A percentile compares a stretch with the other conserved stretches of the same genome.
These are phyloP conservation scores for Colletotrichum sp. DNA, from an alignment of 2,329 filamentous ascomycete species.

Conservation along the genomic window DNA sequence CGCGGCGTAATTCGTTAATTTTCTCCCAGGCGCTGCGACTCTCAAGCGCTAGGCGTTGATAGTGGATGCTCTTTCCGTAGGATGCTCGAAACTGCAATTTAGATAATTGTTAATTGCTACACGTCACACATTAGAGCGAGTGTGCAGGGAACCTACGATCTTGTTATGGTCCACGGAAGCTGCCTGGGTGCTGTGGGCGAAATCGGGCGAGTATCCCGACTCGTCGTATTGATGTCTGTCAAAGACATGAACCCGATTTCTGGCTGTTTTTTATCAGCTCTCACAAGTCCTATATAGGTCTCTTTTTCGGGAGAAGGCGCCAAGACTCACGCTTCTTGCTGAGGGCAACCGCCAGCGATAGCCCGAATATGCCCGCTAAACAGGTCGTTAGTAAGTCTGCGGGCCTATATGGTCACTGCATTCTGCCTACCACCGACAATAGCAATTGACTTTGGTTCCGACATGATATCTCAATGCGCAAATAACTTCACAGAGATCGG, in stretches of 20 bases:
- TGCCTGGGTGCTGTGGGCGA: slow-evolving; percentile 19
- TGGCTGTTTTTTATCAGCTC: background rate
- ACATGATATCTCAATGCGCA: background rate
- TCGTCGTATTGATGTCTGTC: slow-evolving; percentile 25
- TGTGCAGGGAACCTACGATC: slow-evolving; percentile 17
- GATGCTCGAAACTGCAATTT: slow-evolving; percentile 26
- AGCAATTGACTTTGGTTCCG: background rate
- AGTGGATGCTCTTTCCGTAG: slow-evolving; percentile 27
- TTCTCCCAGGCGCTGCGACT: slow-evolving; percentile 26
- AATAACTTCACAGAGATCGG: background rate
- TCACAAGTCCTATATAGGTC: background rate
- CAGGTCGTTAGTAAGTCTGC: background rate
- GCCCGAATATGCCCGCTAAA: slow-evolving; percentile 28
- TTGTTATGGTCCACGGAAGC: slow-evolving; percentile 31
- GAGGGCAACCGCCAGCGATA: slow-evolving; percentile 27
- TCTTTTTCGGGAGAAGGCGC: background rate
- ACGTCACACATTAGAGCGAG: background rate
- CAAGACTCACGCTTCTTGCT: slow-evolving; percentile 22
- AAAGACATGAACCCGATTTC: slow-evolving; percentile 24
- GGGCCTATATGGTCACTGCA: background rate
- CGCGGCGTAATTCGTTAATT: slow-evolving; percentile 12
- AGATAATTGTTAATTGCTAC: background rate
- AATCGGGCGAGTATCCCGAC: slow-evolving; percentile 23
- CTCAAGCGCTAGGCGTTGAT: slow-evolving; percentile 28
- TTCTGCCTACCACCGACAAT: background rate